Evolutionary conservation across 2,329 filamentous ascomycete genomes (phyloP).

Genomic region (Paramyrothecium roridum): DNA sequence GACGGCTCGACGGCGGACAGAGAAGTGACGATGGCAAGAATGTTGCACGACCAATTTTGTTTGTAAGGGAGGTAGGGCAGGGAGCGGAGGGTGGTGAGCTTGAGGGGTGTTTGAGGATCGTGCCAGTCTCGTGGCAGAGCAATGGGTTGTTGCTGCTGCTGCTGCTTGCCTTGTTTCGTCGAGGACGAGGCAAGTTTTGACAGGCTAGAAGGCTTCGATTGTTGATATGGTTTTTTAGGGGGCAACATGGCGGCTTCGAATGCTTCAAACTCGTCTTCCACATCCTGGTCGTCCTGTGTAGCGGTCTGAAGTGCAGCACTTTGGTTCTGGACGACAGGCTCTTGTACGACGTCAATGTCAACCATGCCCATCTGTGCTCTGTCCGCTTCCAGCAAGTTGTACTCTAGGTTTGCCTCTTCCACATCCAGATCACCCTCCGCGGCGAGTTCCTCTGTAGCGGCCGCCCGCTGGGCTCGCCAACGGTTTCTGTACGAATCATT

Average conservation of each 20-base stretch:
- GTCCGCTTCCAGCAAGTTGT: not conserved
- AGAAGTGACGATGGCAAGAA: constrained; percentile 47
- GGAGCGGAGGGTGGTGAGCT: constrained; percentile 46
- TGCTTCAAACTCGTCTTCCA: constrained; percentile 31
- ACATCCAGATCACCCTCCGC: not conserved
- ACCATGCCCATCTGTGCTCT: not conserved
- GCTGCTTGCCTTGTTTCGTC: not conserved
- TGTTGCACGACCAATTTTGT: constrained; percentile 56
- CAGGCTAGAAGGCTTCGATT: not conserved
- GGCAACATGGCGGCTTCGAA: constrained; percentile 34
- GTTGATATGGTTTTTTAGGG: constrained; percentile 7
- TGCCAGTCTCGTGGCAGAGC: constrained; percentile 38
- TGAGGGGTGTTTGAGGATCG: constrained; percentile 40
- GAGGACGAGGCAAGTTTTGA: not conserved
- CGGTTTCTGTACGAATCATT: constrained; percentile 34
- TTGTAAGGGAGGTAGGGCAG: constrained; percentile 52
- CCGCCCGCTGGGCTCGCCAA: constrained; percentile 8
- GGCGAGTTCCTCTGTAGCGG: not conserved
- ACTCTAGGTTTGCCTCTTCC: not conserved
- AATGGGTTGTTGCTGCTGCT: constrained; percentile 15
- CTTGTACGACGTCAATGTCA: not conserved
- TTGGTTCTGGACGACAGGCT: not conserved
- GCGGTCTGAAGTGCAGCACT: too few relatives aligned
- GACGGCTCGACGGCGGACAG: constrained; percentile 47
- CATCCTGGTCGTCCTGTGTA: constrained; percentile 14